These are phyloP conservation scores for Fusarium ambrosium DNA, from an alignment of 2,329 filamentous ascomycete species.

Conservation along the genomic window DNA sequence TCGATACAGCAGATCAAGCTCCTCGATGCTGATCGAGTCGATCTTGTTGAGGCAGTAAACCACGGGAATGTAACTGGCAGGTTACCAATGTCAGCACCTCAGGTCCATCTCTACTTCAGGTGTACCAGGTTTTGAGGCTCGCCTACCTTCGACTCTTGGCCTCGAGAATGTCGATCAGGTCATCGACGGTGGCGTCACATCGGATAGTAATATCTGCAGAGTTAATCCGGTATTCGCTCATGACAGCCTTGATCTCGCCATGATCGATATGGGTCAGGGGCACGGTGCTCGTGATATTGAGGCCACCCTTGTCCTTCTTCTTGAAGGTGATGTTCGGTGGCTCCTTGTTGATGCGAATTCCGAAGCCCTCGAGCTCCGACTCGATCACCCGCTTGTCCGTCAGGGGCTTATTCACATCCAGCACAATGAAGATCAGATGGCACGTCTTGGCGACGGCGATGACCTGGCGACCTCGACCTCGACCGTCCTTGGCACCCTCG, in stretches of 20 bases:
- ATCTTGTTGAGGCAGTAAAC: conserved; percentile 99
- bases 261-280: conserved; percentile 92
- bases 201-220: conserved; percentile 98
- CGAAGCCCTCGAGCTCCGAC: conserved; percentile 94
- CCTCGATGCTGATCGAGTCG: conserved; percentile 96
- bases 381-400: conserved; percentile 98
- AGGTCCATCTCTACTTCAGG: background rate
- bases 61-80: conserved; percentile 92
- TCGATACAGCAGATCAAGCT: conserved; percentile 93
- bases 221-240: conserved; percentile 96
- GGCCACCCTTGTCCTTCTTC: conserved; percentile 98
- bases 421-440: conserved; percentile 97
- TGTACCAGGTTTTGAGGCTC: conserved; percentile 11
- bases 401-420: conserved; percentile 98
- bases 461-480: conserved; percentile 96
- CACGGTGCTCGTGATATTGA: conserved; percentile 95
- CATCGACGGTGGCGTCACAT: conserved; percentile 97
- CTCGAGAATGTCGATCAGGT: conserved; percentile 95
- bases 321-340: conserved; percentile 99
- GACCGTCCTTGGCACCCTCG: conserved; percentile 97
- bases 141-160: conserved; percentile 80
- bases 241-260: conserved; percentile 97
- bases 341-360: conserved; percentile 96
- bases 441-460: conserved; percentile 99
- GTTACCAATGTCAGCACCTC: conserved; percentile 28